phyloP scores from a whole-genome alignment of 345 rosid species.

The Salix viminalis region DNA sequence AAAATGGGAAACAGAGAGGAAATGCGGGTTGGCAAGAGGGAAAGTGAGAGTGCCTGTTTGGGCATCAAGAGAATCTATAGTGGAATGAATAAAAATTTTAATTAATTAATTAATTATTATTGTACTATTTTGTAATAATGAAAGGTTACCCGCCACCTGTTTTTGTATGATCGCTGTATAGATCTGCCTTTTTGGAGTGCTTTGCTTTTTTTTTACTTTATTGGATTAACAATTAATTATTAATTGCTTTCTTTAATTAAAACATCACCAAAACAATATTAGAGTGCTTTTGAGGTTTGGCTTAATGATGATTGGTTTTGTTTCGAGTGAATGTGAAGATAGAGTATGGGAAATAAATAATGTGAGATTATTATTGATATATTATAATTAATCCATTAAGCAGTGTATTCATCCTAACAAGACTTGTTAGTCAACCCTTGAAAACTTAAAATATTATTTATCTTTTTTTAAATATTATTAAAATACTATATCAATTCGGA shows the following conservation, averaged over 20 bases:
- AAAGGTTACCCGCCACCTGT: not conserved
- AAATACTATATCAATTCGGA: no score
- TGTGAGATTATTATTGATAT: no score
- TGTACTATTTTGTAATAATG: not conserved
- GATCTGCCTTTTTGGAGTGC: not conserved
- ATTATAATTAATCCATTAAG: no score
- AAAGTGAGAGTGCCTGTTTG: not conserved
- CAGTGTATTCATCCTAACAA: no score
- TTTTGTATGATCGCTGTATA: not conserved
- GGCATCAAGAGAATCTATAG: not conserved
- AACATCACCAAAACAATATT: not conserved
- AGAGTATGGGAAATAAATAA: no score
- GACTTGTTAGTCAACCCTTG: no score
- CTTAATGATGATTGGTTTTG: no score
- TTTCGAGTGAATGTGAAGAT: no score
- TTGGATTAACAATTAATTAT: not conserved
- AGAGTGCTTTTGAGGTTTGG: no score
- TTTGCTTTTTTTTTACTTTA: not conserved
- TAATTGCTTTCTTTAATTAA: not conserved
- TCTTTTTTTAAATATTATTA: no score
- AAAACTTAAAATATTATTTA: no score
- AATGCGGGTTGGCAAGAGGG: not conserved
- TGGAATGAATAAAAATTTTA: not conserved
- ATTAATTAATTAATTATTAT: not conserved
- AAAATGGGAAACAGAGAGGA: not conserved